Conservation (phyloP, 371 early-diverging fungal genomes). For the Lichtheimia ornata region DNA sequence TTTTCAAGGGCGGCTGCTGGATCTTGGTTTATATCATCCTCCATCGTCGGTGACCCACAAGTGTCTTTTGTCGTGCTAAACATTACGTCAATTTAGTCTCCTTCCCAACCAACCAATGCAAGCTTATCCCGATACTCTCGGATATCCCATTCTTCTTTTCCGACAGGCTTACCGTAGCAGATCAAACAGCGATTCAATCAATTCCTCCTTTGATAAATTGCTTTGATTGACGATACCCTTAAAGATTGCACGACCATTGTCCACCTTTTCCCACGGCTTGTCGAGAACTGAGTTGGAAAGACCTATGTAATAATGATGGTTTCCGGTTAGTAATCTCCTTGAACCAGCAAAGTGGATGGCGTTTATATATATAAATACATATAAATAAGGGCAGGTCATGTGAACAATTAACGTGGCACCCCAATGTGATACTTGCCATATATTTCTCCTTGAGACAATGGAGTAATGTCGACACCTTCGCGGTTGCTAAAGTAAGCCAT, state of each 20-base stretch:
- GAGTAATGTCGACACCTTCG: conserved; percentile 22
- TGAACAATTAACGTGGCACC: not conserved
- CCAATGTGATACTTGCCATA: conserved; percentile 30
- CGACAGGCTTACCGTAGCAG: conserved; percentile 36
- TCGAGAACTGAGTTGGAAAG: conserved; percentile 52
- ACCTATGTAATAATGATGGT: conserved; percentile 20
- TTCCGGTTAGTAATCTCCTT: no score
- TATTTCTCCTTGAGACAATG: conserved; percentile 23
- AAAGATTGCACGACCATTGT: conserved; percentile 38
- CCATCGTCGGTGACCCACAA: not conserved
- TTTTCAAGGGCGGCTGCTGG: conserved; percentile 20
- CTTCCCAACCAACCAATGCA: not conserved
- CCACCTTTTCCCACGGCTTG: conserved; percentile 58
- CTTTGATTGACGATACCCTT: conserved; percentile 25
- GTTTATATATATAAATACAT: no score
- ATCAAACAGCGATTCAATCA: conserved; percentile 48
- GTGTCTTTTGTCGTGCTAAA: not conserved
- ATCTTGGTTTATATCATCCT: conserved; percentile 6
- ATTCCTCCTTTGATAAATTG: conserved; percentile 20
- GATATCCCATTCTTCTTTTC: not conserved
- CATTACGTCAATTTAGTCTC: conserved; percentile 5
- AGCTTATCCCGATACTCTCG: not conserved
- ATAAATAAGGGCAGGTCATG: no score
- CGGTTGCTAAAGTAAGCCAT: conserved; percentile 47
- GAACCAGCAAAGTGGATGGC: no score